These are phyloP conservation scores for Starmera amethionina DNA, from an alignment of 805 yeast species.

Conservation along the genomic window DNA sequence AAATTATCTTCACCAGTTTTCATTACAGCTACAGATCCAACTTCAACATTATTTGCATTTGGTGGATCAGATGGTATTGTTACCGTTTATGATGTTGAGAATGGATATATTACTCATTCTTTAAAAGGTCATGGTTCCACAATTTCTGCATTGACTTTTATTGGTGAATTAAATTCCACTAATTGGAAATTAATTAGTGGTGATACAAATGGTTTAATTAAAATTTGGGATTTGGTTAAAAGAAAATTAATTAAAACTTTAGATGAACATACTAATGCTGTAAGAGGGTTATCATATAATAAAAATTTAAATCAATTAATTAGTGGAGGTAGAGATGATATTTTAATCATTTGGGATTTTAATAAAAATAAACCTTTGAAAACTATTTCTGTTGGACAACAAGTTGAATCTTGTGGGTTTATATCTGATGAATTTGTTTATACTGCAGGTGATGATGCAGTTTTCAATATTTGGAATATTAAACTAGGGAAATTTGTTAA, in stretches of 20 bases:
- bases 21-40: constrained; percentile 64
- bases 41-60: constrained; percentile 80
- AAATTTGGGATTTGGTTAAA: constrained; percentile 57
- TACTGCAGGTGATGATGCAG: constrained; percentile 69
- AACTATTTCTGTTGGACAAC: constrained; percentile 67
- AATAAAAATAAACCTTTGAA: constrained; percentile 44
- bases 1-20: constrained; percentile 75
- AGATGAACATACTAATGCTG: constrained; percentile 75
- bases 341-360: constrained; percentile 50
- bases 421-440: constrained; percentile 71
- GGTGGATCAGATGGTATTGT: constrained; percentile 94
- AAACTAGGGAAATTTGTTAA: constrained; percentile 44
- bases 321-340: constrained; percentile 86
- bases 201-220: constrained; percentile 44
- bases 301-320: constrained; percentile 44
- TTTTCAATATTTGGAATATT: constrained; percentile 57
- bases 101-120: constrained; percentile 81
- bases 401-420: constrained; percentile 64
- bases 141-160: constrained; percentile 63
- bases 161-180: constrained; percentile 59
- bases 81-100: constrained; percentile 85
- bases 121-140: constrained; percentile 92
- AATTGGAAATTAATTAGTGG: constrained; percentile 78
- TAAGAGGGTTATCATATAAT: constrained; percentile 70
- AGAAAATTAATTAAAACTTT: constrained; percentile 57